Evolutionary conservation across 345 rosid genomes (phyloP).

Genomic region (Physaria fendleri): DNA sequence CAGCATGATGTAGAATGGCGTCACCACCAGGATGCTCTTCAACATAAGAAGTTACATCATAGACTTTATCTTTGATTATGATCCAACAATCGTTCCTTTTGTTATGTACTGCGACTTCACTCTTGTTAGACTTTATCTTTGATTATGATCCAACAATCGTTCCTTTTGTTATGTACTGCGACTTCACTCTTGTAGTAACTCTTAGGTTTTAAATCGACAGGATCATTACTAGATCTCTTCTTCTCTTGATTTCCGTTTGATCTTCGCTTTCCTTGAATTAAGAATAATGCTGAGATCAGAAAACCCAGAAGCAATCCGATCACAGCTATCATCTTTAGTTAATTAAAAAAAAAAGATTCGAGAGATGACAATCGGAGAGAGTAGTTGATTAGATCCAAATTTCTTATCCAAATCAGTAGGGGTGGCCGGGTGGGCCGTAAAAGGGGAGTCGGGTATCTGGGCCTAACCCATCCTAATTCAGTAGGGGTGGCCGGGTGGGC

Average conservation of each 20-base stretch:
- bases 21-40: constrained; percentile 99
- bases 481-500: too few species aligned
- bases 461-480: too few species aligned
- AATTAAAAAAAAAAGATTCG: not conserved
- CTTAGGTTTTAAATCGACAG: constrained; percentile 26
- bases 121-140: constrained; percentile 64
- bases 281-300: constrained; percentile 38
- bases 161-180: constrained; percentile 60
- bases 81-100: constrained; percentile 90
- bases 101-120: constrained; percentile 57
- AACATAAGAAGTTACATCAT: constrained; percentile 83
- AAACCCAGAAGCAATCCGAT: constrained; percentile 38
- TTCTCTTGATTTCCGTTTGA: constrained; percentile 21
- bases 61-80: constrained; percentile 72
- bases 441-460: too few species aligned
- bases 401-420: not conserved
- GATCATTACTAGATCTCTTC: constrained; percentile 25
- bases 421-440: too few species aligned
- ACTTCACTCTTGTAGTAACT: constrained; percentile 50
- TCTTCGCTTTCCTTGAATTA: constrained; percentile 32
- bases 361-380: constrained; percentile 6
- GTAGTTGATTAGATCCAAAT: constrained; percentile 6
- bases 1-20: constrained; percentile 81
- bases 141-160: constrained; percentile 87
- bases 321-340: constrained; percentile 27